A percentile compares a stretch with the other conserved stretches of the same genome.
phyloP scores from a whole-genome alignment of 306 rosid genomes.

The cucumber (Cucumis sativus) region Cucumber_9930_V3 NC_026657.2:23175501-23176000 shows the following conservation, averaged over 20 bases:
- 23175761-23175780: background rate
- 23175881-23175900: constrained; percentile 6
- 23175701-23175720: no score
- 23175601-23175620: background rate
- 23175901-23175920: constrained; percentile 16
- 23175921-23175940: constrained; percentile 18
- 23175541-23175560: constrained; percentile 11
- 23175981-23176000: background rate
- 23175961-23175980: constrained; percentile 17
- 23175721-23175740: background rate
- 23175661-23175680: no score
- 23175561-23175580: constrained; percentile 32
- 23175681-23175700: no score
- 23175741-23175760: background rate
- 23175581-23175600: constrained; percentile 41
- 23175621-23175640: background rate
- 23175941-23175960: constrained; percentile 31
- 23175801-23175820: constrained; percentile 23
- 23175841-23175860: constrained; percentile 11
- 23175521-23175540: background rate
- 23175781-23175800: constrained; percentile 5
- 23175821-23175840: constrained; percentile 2
- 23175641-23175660: background rate
- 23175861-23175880: constrained; percentile 35
- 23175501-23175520: background rate